These are phyloP conservation scores for Pseudoscleropodium purum DNA, from an alignment of 225 moss, liverwort and hornwort genomes.

Conservation along the genomic window DNA sequence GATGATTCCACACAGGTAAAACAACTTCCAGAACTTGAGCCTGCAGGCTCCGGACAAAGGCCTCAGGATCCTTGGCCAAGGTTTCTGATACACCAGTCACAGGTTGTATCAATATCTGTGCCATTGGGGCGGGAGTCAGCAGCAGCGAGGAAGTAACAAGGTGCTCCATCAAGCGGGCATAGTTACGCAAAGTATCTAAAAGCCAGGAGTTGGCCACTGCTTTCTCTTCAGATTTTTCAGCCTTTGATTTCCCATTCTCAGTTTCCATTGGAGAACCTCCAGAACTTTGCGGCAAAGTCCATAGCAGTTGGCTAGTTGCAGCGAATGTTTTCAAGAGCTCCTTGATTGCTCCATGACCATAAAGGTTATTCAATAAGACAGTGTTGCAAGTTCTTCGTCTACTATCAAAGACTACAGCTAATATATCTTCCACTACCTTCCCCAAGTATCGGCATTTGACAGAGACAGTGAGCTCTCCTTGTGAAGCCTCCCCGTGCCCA, in stretches of 20 bases:
- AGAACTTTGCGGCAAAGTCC: constrained; percentile 63
- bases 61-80: constrained; percentile 71
- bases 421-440: constrained; percentile 85
- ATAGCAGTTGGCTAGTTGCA: constrained; percentile 83
- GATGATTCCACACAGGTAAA: constrained; percentile 90
- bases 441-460: constrained; percentile 88
- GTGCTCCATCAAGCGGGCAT: constrained; percentile 81
- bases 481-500: constrained; percentile 37
- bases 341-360: constrained; percentile 79
- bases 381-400: constrained; percentile 85
- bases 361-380: constrained; percentile 72
- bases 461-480: constrained; percentile 43
- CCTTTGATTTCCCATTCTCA: constrained; percentile 61
- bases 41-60: constrained; percentile 71
- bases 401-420: constrained; percentile 76
- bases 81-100: constrained; percentile 60
- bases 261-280: constrained; percentile 92
- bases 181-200: constrained; percentile 62
- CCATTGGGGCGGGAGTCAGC: constrained; percentile 69
- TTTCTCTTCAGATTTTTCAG: constrained; percentile 70
- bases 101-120: constrained; percentile 78
- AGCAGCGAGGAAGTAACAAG: constrained; percentile 86
- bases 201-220: constrained; percentile 70
- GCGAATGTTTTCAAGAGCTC: constrained; percentile 65
- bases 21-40: constrained; percentile 88